Evolutionary conservation across 1,139 yeast genomes (phyloP), one percentile per base, ranked within the genome.

Genomic region (Saccharomyces hybrid): DNA sequence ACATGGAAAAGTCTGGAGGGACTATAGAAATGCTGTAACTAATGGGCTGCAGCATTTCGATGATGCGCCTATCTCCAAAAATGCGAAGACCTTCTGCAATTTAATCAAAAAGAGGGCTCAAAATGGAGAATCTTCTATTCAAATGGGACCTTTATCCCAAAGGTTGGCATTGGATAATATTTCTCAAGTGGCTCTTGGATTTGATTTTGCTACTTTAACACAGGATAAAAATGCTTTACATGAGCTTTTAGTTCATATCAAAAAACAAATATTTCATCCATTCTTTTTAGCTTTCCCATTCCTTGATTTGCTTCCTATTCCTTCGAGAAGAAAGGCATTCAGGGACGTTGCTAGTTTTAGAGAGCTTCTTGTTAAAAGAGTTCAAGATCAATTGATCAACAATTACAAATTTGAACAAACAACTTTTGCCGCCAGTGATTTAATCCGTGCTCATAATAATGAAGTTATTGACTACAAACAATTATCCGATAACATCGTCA

Each of bases 191-290:
- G 73, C 80, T 52, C 63, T 82, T 19, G 86, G 86, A 0, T 70
- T 80, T 48, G 74, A 81, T 62, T 75, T 79, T 52, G 69, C 68
- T 9, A 70, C 76, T 0, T 57, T 75, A 38, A 66, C 66, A 2
- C 52, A 64, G 5, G 60, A 67, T 2, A 58, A 70, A 12, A 67
- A 73, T 2, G 59, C 63, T 14, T 60, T 81, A 4, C 82, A 79
- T 58, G 61, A 66, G 24, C 73, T 71, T 42, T 66, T 82, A 19
- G 73, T 72, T 42, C 68, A 63, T 34, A 78, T 82, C 19, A 82
- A 82, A 63, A 71, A 70, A 56, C 82, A 81, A 58, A 81, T 82
- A 2, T 82, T 82, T 62, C 73, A 76, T 51, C 86, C 86, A 0
- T 64, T 82, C 38, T 82, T 66, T 61, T 66, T 82, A 70, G 78